Percentiles rank a stretch among this genome's conserved stretches.
Evolutionary conservation across 371 early-diverging fungal species (phyloP).

Genomic region (Mortierella sp.): DNA sequence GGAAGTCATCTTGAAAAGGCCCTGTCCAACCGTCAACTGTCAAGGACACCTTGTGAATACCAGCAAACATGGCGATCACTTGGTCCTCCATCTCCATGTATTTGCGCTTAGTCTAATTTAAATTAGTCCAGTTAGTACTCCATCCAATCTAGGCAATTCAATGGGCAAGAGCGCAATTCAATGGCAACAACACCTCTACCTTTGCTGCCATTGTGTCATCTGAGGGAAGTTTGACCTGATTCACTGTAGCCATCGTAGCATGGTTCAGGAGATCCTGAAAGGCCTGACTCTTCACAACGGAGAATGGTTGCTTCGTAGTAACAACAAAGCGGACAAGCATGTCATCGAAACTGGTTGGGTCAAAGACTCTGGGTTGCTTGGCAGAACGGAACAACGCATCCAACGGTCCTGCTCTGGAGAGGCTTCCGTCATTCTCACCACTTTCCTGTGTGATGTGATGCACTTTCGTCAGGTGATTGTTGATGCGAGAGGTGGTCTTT

Average conservation of each 20-base stretch:
- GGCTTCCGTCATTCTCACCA: constrained; percentile 12
- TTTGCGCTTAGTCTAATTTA: not conserved
- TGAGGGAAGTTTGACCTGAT: constrained; percentile 19
- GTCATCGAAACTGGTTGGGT: constrained; percentile 8
- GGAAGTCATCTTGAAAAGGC: constrained; percentile 12
- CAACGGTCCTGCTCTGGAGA: constrained; percentile 10
- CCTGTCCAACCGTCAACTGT: constrained; percentile 19
- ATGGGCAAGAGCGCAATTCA: not conserved
- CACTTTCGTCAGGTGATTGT: not conserved
- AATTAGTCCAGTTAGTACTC: not conserved
- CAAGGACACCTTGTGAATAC: constrained; percentile 13
- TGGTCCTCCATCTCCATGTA: not conserved
- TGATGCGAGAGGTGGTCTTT: constrained; percentile 14
- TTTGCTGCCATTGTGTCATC: constrained; percentile 13
- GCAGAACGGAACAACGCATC: constrained; percentile 1
- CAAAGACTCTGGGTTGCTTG: not conserved
- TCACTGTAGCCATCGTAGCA: constrained; percentile 12
- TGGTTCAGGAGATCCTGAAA: constrained; percentile 15
- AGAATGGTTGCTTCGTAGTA: constrained; percentile 7
- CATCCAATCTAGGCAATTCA: not conserved
- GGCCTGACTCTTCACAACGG: constrained; percentile 6
- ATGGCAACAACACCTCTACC: not conserved
- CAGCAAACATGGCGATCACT: not conserved
- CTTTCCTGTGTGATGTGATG: constrained; percentile 7
- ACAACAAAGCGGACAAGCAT: constrained; percentile 11